A percentile compares a stretch with the other conserved stretches of the same genome.
These are phyloP conservation scores for Vitis hybrid DNA, from an alignment of 177 flowering plant species.

Conservation along the genomic window DNA sequence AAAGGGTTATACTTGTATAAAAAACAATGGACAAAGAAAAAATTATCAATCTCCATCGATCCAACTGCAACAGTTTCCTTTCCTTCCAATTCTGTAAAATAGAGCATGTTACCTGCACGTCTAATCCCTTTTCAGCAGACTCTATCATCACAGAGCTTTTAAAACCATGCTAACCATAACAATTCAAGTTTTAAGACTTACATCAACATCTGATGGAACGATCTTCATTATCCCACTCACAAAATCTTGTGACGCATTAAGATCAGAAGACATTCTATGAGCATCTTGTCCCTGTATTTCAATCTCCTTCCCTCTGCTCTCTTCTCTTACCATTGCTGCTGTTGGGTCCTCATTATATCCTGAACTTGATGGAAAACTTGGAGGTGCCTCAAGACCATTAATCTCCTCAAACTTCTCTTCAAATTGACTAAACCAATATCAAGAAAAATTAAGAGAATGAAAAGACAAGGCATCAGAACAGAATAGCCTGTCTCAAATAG, in stretches of 20 bases:
- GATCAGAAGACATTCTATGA: slow-evolving; percentile 31
- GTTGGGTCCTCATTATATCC: slow-evolving; percentile 24
- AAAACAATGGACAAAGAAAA: no score
- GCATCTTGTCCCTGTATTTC: slow-evolving; percentile 36
- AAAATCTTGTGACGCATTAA: slow-evolving; percentile 41
- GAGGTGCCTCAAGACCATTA: slow-evolving; percentile 33
- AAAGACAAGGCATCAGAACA: background rate
- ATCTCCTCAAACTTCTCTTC: slow-evolving; percentile 67
- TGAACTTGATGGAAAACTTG: slow-evolving; percentile 30
- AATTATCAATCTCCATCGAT: no score
- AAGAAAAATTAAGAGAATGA: background rate
- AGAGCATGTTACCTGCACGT: no score
- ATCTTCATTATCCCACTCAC: slow-evolving; percentile 79
- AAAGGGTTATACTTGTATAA: no score
- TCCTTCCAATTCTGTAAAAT: no score
- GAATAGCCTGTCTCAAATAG: background rate
- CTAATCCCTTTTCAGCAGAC: no score
- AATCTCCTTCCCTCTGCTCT: slow-evolving; percentile 30
- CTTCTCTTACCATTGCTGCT: slow-evolving; percentile 21
- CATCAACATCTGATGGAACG: slow-evolving; percentile 72
- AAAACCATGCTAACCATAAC: background rate
- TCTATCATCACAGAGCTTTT: no score
- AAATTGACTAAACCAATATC: slow-evolving; percentile 47
- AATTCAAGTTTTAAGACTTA: slow-evolving; percentile 36
- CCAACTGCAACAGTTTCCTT: no score